phyloP scores from a whole-genome alignment of 1,284 basidiomycete species.

The Coniferiporia sulphurascens region DNA sequence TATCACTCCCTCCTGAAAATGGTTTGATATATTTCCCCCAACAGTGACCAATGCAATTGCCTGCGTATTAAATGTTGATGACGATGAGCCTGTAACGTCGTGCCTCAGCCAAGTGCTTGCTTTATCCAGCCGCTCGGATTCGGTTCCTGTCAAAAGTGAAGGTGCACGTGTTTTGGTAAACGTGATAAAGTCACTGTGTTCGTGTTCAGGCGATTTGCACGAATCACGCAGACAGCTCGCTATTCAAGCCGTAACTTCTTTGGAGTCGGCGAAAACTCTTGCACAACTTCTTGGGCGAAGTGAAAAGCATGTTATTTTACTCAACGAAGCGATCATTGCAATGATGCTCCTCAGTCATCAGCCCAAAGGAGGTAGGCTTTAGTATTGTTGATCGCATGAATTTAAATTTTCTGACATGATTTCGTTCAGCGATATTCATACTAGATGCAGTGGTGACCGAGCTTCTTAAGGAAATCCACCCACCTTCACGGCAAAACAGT shows the following conservation, averaged over 20 bases:
- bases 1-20: not conserved
- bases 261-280: constrained; percentile 55
- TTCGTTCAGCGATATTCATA: constrained; percentile 50
- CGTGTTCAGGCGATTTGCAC: constrained; percentile 35
- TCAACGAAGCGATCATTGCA: constrained; percentile 88
- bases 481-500: constrained; percentile 36
- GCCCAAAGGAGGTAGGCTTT: constrained; percentile 53
- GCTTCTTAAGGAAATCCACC: constrained; percentile 39
- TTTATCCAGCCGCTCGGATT: constrained; percentile 76
- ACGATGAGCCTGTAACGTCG: constrained; percentile 29
- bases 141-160: constrained; percentile 82
- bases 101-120: constrained; percentile 69
- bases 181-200: constrained; percentile 68
- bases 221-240: constrained; percentile 48
- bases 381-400: constrained; percentile 1
- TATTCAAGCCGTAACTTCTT: constrained; percentile 48
- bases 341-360: constrained; percentile 72
- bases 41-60: constrained; percentile 63
- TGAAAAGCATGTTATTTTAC: constrained; percentile 75
- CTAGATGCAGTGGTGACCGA: constrained; percentile 51
- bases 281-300: constrained; percentile 73
- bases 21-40: not conserved
- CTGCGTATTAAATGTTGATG: constrained; percentile 43
- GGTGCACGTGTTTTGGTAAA: constrained; percentile 86
- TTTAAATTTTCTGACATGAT: constrained; percentile 1